phyloP scores from a whole-genome alignment of 164 flowering plant genomes.

The Malania oleifera region DNA sequence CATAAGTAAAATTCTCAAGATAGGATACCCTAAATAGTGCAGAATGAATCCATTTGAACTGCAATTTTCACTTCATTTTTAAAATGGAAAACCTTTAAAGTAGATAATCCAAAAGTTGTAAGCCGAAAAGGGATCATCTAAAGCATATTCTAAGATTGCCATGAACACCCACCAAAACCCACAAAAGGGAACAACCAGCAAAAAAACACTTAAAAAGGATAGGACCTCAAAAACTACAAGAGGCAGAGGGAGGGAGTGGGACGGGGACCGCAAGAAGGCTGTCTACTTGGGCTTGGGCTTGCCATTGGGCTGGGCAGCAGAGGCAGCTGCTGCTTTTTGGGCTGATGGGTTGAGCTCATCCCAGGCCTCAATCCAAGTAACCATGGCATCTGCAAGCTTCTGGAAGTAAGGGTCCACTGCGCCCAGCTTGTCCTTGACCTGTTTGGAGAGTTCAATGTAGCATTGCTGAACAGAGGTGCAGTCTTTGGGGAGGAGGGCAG shows the following conservation, averaged over 20 bases:
- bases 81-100: no score
- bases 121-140: no score
- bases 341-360: constrained; percentile 39
- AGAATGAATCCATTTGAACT: no score
- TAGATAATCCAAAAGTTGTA: no score
- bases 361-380: constrained; percentile 56
- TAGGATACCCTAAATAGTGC: no score
- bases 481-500: constrained; percentile 35
- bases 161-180: no score
- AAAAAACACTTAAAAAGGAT: no score
- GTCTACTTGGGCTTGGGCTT: constrained; percentile 20
- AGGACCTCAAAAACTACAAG: no score
- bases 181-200: no score
- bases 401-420: constrained; percentile 41
- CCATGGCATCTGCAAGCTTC: constrained; percentile 51
- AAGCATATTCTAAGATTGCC: no score
- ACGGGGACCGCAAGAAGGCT: background rate
- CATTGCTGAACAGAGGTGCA: constrained; percentile 46
- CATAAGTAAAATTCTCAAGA: no score
- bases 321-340: constrained; percentile 8
- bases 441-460: constrained; percentile 44
- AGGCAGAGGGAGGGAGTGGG: background rate
- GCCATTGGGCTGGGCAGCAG: background rate
- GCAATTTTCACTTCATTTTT: no score
- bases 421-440: constrained; percentile 43